Evolutionary conservation across 2,329 filamentous ascomycete genomes (phyloP).

Genomic region (Macroventuria anomochaeta): DNA sequence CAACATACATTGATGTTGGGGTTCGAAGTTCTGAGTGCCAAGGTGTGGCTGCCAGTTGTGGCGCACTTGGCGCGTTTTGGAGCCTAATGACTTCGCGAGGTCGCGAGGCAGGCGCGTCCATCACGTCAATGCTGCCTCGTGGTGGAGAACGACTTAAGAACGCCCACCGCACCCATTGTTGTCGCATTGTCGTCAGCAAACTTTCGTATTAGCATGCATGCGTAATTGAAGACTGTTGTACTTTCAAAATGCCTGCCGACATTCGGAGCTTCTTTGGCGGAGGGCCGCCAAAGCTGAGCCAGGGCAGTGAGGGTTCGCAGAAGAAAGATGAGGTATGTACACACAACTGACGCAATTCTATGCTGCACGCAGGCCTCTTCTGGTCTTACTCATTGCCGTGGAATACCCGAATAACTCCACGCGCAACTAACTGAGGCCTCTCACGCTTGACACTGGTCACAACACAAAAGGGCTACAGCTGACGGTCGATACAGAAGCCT

Average conservation of each 20-base stretch:
- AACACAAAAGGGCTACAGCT: constrained; percentile 4
- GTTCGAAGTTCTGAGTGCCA: constrained; percentile 36
- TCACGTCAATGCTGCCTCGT: constrained; percentile 19
- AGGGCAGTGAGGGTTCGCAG: constrained; percentile 39
- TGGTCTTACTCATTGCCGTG: not conserved
- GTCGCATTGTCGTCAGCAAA: not conserved
- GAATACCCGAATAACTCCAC: not conserved
- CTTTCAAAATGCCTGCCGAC: constrained; percentile 75
- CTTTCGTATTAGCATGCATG: not conserved
- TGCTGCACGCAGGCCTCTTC: not conserved
- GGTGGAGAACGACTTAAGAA: constrained; percentile 5
- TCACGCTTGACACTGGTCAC: not conserved
- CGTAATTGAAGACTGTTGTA: not conserved
- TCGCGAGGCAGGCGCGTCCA: constrained; percentile 26
- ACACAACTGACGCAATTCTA: not conserved
- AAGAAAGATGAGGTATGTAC: constrained; percentile 44
- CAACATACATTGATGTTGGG: constrained; percentile 1
- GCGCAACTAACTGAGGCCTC: not conserved
- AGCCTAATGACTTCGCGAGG: constrained; percentile 19
- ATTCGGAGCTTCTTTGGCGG: constrained; percentile 91
- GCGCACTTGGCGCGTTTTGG: constrained; percentile 7
- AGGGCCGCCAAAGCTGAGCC: constrained; percentile 68
- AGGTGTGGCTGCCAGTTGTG: constrained; percentile 23
- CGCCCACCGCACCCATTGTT: constrained; percentile 5
- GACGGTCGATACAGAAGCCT: constrained; percentile 26